Base-by-base conservation (phyloP, 2,329 filamentous ascomycete species). In the Dactylellina parvicollis region DNA sequence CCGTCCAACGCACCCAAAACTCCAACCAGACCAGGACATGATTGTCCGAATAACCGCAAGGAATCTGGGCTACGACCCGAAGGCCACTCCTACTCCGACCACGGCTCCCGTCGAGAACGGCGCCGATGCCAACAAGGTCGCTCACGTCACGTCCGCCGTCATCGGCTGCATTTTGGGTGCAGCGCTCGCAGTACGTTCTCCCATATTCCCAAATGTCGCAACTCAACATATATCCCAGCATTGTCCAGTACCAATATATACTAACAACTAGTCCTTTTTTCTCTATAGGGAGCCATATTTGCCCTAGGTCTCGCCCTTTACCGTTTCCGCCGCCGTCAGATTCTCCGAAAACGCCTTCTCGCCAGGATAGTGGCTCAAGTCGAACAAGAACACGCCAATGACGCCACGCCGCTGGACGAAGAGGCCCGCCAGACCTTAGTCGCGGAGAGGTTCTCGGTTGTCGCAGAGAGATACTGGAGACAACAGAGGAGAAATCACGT, bases 391-490 rank as follows among this genome's bases (percentile, higher is more conserved):
- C 69, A 66, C 32, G 47, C 22, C 28, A 47, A 49, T 12, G 60
- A 73, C 40, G 47, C 36, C 1, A n/a, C 54, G 4, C 69, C 69
- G 1, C 24, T 50, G 4, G 47, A 61, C 38, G 60, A 73, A 8
- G 60, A 73, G 3, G 32, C 69, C 20, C 54, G 69, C 4, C 60
- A 66, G 18, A 24, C 26, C 3, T 24, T 73, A n/a, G 36, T 73
- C 47, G 54, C 69, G 1, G 69, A 73, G 32, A 47, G 69, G 46
- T 73, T 73, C 16, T 30, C 36, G n/a, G 56, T 73, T 30, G 69
- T 73, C n/a, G 69, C 69, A 12, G 69, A 73, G 18, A 59, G 69
- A 24, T 73, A 55, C 55, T 73, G 69, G 69, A 59, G 69, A 28
- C 60, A 73, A 3, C 69, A 73, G n/a, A 42, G 69, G 12, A 59